Evolutionary conservation across 768 basidiomycete genomes (phyloP).

Genomic region (Tremella mesenterica): DNA sequence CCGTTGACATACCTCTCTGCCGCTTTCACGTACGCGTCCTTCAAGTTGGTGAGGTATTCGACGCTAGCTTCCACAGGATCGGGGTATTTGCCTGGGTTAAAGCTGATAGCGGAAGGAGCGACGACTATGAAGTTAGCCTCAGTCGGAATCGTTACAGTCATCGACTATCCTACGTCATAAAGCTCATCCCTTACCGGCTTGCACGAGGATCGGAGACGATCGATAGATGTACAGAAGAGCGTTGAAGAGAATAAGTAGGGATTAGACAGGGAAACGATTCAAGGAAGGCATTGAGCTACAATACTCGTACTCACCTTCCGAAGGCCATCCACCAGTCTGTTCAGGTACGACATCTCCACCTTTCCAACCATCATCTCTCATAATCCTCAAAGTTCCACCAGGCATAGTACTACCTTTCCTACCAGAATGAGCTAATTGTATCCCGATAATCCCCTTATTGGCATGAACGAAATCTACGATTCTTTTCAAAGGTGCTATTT

Average conservation of each 20-base stretch:
- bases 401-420: conserved; percentile 66
- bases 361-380: conserved; percentile 20
- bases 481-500: conserved; percentile 60
- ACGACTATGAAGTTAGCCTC: conserved; percentile 51
- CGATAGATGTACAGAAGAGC: no score
- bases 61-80: conserved; percentile 56
- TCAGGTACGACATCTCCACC: conserved; percentile 46
- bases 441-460: conserved; percentile 62
- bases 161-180: background rate
- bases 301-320: conserved; percentile 48
- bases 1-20: conserved; percentile 14
- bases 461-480: conserved; percentile 67
- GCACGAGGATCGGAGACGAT: no score
- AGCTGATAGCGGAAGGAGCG: conserved; percentile 57
- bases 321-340: conserved; percentile 63
- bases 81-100: conserved; percentile 49
- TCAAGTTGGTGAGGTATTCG: conserved; percentile 53
- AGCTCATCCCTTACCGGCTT: background rate
- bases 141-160: background rate
- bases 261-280: no score
- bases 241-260: no score
- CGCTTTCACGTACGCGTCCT: conserved; percentile 53
- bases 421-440: conserved; percentile 74
- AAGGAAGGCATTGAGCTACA: background rate
- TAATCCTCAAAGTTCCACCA: conserved; percentile 54